A percentile compares a stretch with the other conserved stretches of the same genome.
Conservation (phyloP, 345 rosid species). For the Syzygium oleosum region DNA sequence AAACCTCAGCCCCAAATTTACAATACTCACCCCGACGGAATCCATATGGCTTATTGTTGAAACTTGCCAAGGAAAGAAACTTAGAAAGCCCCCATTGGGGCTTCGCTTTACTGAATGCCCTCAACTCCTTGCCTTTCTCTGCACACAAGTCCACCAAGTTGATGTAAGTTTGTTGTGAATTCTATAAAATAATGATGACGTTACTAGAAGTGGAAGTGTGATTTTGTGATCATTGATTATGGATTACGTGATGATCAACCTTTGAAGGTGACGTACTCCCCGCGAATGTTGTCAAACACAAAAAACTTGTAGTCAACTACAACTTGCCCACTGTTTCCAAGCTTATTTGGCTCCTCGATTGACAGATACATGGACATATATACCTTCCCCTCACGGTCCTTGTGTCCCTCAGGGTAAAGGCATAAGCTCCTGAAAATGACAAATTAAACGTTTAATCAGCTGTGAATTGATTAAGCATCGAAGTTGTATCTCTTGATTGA, state of each 20-base stretch:
- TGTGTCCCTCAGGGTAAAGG: background rate
- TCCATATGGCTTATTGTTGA: background rate
- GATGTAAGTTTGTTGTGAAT: background rate
- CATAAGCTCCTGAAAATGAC: background rate
- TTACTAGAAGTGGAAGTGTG: background rate
- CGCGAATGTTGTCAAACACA: background rate
- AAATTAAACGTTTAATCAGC: background rate
- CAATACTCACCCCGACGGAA: background rate
- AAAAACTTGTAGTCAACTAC: background rate
- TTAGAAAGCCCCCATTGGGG: background rate
- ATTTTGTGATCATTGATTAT: background rate
- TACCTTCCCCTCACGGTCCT: too few species aligned
- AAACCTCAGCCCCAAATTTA: background rate
- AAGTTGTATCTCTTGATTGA: too few species aligned
- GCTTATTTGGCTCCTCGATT: background rate
- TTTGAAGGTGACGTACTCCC: background rate
- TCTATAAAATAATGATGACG: background rate
- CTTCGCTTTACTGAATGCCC: background rate
- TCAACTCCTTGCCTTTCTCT: background rate
- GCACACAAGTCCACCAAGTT: background rate
- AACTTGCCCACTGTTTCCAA: background rate
- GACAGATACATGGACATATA: background rate
- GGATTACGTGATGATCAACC: background rate
- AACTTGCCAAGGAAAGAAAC: background rate
- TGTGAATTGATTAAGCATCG: too few species aligned